Conservation (phyloP, 2,329 filamentous ascomycete species). For the Beauveria australis region DNA sequence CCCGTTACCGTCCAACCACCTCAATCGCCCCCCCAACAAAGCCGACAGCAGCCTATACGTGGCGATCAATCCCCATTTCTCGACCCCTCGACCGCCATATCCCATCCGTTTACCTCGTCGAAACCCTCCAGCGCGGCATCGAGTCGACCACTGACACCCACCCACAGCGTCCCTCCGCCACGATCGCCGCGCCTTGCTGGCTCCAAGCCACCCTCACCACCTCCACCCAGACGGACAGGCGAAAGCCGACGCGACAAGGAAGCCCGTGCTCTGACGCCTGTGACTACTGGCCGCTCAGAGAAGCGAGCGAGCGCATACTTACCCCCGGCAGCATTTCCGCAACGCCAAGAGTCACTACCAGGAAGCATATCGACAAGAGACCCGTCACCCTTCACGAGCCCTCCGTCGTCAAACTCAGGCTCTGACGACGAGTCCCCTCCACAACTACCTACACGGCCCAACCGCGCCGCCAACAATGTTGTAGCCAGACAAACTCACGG, state of each 20-base stretch:
- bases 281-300: background rate
- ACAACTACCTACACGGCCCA: conserved; percentile 40
- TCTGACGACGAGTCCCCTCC: conserved; percentile 43
- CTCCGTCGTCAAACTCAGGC: conserved; percentile 60
- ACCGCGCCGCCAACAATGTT: conserved; percentile 29
- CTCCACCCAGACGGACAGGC: conserved; percentile 54
- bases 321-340: conserved; percentile 35
- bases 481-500: conserved; percentile 17
- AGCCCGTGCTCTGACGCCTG: conserved; percentile 9
- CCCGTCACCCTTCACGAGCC: conserved; percentile 78
- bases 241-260: conserved; percentile 47
- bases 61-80: conserved; percentile 38
- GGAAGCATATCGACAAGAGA: conserved; percentile 25
- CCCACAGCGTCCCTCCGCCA: conserved; percentile 26
- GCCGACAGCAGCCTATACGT: conserved; percentile 23
- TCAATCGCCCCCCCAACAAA: conserved; percentile 54
- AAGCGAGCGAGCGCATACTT: conserved; percentile 20
- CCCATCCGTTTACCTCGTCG: conserved; percentile 34
- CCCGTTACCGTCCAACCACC: conserved; percentile 63
- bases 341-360: conserved; percentile 26
- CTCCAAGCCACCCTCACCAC: conserved; percentile 52
- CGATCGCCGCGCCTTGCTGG: conserved; percentile 39
- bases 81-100: conserved; percentile 36
- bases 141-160: conserved; percentile 48
- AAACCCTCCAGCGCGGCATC: conserved; percentile 42